phyloP scores from a whole-genome alignment of 352 stramenopile species.

The Phytopythium aichiense region DNA sequence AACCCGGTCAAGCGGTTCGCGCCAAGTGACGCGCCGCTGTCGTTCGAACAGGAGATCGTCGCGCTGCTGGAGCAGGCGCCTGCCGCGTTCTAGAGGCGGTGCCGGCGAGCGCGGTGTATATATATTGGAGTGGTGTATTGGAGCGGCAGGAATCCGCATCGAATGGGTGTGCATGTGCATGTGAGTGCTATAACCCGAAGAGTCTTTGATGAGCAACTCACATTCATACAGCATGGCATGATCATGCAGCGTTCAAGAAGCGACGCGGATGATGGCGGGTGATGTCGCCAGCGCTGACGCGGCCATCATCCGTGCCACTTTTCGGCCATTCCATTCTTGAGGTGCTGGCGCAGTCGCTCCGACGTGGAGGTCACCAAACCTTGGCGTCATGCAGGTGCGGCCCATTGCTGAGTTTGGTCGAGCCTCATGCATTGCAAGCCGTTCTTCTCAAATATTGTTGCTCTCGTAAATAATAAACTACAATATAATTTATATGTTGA shows the following conservation, averaged over 20 bases:
- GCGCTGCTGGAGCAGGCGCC: conserved; percentile 40
- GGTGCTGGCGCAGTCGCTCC: background rate
- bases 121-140: conserved; percentile 6
- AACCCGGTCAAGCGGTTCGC: conserved; percentile 72
- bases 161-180: no score
- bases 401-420: no score
- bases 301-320: background rate
- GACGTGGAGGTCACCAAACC: background rate
- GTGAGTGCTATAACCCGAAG: no score
- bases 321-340: background rate
- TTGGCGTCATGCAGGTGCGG: no score
- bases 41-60: conserved; percentile 80
- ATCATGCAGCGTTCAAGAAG: background rate
- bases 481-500: no score
- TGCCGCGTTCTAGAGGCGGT: conserved; percentile 1
- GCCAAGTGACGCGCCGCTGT: conserved; percentile 57
- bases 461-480: no score
- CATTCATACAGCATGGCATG: no score
- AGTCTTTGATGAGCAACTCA: no score
- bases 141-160: no score
- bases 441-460: no score
- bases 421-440: no score
- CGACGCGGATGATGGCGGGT: background rate
- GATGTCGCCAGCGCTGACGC: background rate
- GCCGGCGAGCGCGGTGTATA: background rate